Percentiles rank a stretch among this genome's conserved stretches.
Conservation (phyloP, 352 stramenopile genomes). For the Saprolegnia diclina region DNA sequence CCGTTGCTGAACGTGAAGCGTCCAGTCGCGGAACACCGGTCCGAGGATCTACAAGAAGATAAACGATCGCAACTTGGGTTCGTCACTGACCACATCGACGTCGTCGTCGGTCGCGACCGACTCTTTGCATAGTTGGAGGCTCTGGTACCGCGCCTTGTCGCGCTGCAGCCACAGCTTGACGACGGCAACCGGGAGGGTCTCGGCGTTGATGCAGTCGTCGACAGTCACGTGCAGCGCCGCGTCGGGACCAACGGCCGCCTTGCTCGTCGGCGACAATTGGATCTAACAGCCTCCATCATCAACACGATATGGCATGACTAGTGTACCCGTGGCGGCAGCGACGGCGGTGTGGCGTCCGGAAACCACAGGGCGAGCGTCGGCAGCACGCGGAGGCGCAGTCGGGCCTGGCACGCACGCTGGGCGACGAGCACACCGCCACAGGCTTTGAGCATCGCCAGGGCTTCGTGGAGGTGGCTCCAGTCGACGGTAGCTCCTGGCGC, state of each 20-base stretch:
- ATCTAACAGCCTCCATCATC: no score
- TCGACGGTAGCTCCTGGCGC: neutral
- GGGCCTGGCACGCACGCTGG: neutral
- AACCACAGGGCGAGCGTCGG: neutral
- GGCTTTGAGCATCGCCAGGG: constrained; percentile 7
- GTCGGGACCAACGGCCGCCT: neutral
- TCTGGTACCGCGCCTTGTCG: neutral
- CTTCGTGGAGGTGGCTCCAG: constrained; percentile 1
- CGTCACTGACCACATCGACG: constrained; percentile 3
- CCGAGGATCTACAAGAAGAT: neutral
- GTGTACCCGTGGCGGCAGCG: neutral
- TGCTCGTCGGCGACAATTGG: constrained; percentile 6
- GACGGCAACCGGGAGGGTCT: constrained; percentile 10
- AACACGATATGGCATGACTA: no score
- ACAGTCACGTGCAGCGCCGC: neutral
- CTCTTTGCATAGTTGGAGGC: neutral
- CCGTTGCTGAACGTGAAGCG: constrained; percentile 50
- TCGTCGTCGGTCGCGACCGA: neutral
- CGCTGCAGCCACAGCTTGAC: constrained; percentile 9
- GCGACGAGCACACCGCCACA: neutral
- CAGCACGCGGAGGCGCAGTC: neutral
- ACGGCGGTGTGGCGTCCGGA: neutral
- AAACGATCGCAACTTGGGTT: neutral
- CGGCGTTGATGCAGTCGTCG: constrained; percentile 8
- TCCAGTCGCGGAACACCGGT: constrained; percentile 33